These are phyloP conservation scores for Rhodotorula sp. DNA, from an alignment of 1,284 basidiomycete genomes.

Conservation along the genomic window DNA sequence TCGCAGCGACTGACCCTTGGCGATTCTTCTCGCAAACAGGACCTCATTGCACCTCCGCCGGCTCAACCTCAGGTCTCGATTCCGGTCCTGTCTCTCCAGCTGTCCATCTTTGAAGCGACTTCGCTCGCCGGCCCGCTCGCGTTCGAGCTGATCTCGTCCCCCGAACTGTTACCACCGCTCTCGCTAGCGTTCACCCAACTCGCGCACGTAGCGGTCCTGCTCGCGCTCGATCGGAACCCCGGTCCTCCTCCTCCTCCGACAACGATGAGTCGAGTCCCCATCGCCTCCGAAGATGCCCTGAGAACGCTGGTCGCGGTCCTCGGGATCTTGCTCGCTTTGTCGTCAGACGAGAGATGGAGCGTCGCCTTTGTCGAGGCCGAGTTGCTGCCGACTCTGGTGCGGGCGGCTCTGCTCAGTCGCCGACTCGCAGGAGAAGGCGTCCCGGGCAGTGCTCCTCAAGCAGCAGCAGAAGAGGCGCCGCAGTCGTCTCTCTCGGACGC, in stretches of 20 bases:
- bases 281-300: background rate
- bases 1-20: background rate
- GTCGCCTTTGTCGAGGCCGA: conserved; percentile 7
- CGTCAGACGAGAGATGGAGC: conserved; percentile 18
- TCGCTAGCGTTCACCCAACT: conserved; percentile 4
- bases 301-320: conserved; percentile 12
- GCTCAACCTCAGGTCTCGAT: background rate
- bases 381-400: conserved; percentile 11
- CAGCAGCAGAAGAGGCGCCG: background rate
- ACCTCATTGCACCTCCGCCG: conserved; percentile 12
- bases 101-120: conserved; percentile 22
- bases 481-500: background rate
- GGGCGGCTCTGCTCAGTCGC: background rate
- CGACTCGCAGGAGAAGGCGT: background rate
- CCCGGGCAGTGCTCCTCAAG: background rate
- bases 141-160: conserved; percentile 6
- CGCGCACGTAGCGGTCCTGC: conserved; percentile 7
- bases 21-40: no score
- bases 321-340: conserved; percentile 8
- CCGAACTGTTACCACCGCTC: conserved; percentile 2
- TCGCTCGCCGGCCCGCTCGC: conserved; percentile 11
- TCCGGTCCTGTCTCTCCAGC: background rate
- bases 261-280: no score
- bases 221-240: background rate
- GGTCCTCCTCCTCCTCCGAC: background rate